Conservation (phyloP, 495 filamentous ascomycete species). For the Chlorociboria aeruginascens region DNA sequence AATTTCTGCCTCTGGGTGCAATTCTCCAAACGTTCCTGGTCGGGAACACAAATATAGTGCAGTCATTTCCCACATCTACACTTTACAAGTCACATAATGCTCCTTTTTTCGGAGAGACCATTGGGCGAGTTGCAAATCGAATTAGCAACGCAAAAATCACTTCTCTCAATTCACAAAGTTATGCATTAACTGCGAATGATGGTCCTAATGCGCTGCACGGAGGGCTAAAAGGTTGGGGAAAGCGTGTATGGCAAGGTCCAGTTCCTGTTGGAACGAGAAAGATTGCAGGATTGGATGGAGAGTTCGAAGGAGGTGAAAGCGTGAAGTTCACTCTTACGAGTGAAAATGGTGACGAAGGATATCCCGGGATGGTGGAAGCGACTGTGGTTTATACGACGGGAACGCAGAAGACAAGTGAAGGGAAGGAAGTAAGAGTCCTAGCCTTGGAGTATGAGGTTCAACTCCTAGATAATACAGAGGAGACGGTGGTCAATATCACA, state of each 20-base stretch:
- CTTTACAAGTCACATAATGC: conserved; percentile 62
- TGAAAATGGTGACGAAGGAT: conserved; percentile 70
- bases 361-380: conserved; percentile 70
- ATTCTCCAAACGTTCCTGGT: conserved; percentile 79
- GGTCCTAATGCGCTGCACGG: conserved; percentile 74
- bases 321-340: conserved; percentile 63
- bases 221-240: conserved; percentile 72
- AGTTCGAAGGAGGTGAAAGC: conserved; percentile 60
- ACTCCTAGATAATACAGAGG: conserved; percentile 61
- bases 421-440: conserved; percentile 51
- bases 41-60: conserved; percentile 65
- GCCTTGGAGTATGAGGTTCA: conserved; percentile 84
- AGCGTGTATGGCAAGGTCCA: conserved; percentile 71
- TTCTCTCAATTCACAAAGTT: conserved; percentile 58
- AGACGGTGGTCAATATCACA: conserved; percentile 83
- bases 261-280: conserved; percentile 36
- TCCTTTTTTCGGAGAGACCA: conserved; percentile 83
- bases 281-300: conserved; percentile 33
- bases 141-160: conserved; percentile 60
- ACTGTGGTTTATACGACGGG: conserved; percentile 67
- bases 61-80: conserved; percentile 61
- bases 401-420: conserved; percentile 43
- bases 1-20: conserved; percentile 74
- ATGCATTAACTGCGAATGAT: conserved; percentile 62
- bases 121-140: conserved; percentile 85